These are phyloP conservation scores for Phytophthora citrophthora DNA, from an alignment of 352 stramenopile genomes.

Conservation along the genomic window DNA sequence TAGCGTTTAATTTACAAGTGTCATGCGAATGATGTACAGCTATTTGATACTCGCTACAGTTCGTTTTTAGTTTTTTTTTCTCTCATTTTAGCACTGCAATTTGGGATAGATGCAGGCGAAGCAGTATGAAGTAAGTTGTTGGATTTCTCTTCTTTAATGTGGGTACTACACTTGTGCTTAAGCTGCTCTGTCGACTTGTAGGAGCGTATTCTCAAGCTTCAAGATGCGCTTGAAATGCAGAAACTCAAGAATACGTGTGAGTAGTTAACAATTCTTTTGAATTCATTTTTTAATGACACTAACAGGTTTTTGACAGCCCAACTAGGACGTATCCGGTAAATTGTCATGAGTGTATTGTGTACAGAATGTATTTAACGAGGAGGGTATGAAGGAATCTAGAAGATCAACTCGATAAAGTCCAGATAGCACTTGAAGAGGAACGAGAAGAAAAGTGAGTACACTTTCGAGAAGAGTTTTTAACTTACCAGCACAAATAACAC, in stretches of 20 bases:
- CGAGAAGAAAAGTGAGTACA: slow-evolving; percentile 66
- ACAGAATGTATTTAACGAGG: neutral
- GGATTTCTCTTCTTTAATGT: neutral
- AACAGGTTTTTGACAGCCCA: slow-evolving; percentile 45
- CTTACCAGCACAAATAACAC: too few relatives aligned
- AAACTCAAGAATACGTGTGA: slow-evolving; percentile 85
- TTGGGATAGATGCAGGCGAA: slow-evolving; percentile 6
- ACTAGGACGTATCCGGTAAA: slow-evolving; percentile 63
- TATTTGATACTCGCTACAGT: too few relatives aligned
- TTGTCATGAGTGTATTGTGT: neutral
- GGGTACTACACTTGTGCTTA: neutral
- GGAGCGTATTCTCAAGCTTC: slow-evolving; percentile 81
- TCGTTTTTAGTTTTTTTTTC: too few relatives aligned
- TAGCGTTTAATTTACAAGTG: too few relatives aligned
- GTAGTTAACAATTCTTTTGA: neutral
- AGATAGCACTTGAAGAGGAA: slow-evolving; percentile 72
- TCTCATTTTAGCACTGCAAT: too few relatives aligned
- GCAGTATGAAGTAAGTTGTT: slow-evolving; percentile 10
- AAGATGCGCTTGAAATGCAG: slow-evolving; percentile 79
- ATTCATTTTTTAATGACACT: neutral
- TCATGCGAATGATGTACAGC: too few relatives aligned
- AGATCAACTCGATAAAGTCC: slow-evolving; percentile 68
- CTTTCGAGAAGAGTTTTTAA: neutral
- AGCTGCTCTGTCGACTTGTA: slow-evolving; percentile 14
- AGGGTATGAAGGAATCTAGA: slow-evolving; percentile 48